These are phyloP conservation scores for Colletotrichum salicis DNA, from an alignment of 2,329 filamentous ascomycete genomes.

Conservation along the genomic window DNA sequence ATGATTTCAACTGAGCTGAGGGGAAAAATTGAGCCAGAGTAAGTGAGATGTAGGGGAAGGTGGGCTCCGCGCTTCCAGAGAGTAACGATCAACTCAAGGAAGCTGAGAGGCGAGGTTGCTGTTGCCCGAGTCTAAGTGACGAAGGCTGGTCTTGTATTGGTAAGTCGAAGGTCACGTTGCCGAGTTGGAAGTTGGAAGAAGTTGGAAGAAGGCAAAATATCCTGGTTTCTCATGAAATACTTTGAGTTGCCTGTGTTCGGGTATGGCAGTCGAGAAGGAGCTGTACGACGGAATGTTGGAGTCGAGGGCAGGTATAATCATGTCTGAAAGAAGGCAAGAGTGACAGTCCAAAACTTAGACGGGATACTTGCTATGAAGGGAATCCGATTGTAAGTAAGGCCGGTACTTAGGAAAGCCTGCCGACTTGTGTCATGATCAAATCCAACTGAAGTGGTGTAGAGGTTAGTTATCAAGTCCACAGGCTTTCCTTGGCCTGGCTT, in stretches of 20 bases:
- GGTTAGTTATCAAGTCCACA: background rate
- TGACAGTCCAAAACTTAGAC: background rate
- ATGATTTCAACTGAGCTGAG: too few relatives aligned
- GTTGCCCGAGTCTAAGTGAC: background rate
- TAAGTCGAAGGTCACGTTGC: background rate
- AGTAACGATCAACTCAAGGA: background rate
- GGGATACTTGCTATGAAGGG: background rate
- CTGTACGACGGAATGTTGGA: background rate
- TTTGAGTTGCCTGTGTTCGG: fast-evolving
- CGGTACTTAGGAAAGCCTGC: background rate
- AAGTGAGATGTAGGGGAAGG: background rate
- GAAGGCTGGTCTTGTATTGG: background rate
- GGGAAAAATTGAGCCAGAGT: background rate
- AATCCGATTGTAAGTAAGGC: background rate
- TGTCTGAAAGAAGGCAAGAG: background rate
- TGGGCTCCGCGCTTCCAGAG: background rate
- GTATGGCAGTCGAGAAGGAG: background rate
- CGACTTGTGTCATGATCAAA: background rate
- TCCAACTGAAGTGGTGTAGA: background rate
- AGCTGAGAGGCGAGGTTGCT: background rate
- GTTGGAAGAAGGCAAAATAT: background rate
- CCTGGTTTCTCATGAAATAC: background rate
- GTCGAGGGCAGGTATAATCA: background rate
- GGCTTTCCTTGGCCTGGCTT: background rate
- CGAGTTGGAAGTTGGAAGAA: background rate